Conservation (phyloP, 1,284 basidiomycete species). For the Melanopsichium pennsylvanicum region DNA sequence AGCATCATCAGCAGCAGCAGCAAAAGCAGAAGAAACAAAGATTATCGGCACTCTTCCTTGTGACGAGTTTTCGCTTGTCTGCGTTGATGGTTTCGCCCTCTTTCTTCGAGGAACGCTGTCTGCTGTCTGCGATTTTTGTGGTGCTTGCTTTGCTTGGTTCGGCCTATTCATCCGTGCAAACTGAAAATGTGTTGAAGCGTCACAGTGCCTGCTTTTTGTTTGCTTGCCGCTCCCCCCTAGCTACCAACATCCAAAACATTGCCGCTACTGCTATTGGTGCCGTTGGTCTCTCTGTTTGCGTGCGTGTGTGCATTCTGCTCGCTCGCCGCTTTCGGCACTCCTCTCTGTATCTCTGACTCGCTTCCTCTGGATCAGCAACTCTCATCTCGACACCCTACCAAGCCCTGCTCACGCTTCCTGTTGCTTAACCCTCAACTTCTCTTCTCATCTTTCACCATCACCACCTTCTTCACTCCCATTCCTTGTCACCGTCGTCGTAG, state of each 20-base stretch:
- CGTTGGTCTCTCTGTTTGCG: background rate
- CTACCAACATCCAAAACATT: background rate
- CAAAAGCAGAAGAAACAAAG: no score
- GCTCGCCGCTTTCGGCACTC: background rate
- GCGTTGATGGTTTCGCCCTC: background rate
- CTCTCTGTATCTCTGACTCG: no score
- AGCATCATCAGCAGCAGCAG: background rate
- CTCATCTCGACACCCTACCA: background rate
- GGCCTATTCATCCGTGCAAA: background rate
- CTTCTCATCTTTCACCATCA: conserved; percentile 4
- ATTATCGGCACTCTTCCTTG: no score
- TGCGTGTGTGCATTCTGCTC: background rate
- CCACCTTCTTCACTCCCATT: background rate
- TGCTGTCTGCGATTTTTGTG: background rate
- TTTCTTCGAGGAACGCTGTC: no score
- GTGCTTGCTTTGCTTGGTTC: background rate
- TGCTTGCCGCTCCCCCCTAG: background rate
- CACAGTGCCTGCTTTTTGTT: conserved; percentile 13
- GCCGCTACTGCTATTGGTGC: background rate
- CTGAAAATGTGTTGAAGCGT: conserved; percentile 12
- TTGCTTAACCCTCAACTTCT: background rate
- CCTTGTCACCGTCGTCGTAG: background rate
- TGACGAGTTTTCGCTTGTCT: background rate
- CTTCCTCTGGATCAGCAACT: no score
- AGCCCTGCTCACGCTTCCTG: conserved; percentile 1